Evolutionary conservation across 148 eudicot genomes (phyloP).

Genomic region (Vaccinium corymbosum): DNA sequence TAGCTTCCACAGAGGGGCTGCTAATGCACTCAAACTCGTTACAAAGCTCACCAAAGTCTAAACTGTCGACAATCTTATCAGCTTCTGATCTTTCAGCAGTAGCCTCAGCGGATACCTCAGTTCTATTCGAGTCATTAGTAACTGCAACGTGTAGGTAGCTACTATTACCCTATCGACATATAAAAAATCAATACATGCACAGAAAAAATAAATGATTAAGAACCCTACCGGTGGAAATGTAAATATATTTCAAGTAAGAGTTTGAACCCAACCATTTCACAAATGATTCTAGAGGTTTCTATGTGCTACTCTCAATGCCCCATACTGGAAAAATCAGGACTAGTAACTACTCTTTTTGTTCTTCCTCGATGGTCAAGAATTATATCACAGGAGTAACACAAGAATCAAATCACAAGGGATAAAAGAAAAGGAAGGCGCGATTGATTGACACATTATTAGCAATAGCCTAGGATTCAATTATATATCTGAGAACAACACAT

Average conservation of each 20-base stretch:
- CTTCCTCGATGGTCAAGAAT: background rate
- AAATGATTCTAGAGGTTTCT: background rate
- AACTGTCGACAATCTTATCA: slow-evolving; percentile 71
- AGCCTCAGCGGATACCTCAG: slow-evolving; percentile 29
- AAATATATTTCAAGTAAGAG: background rate
- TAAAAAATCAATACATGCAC: background rate
- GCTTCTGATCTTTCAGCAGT: slow-evolving; percentile 42
- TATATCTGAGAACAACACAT: background rate
- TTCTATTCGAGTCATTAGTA: slow-evolving; percentile 52
- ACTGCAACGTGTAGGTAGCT: slow-evolving; percentile 34
- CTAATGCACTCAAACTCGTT: slow-evolving; percentile 93
- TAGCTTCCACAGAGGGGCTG: slow-evolving; percentile 87
- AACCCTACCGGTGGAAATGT: background rate
- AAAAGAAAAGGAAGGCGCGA: background rate
- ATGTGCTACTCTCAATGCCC: no score
- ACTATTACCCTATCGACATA: background rate
- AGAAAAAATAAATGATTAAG: background rate
- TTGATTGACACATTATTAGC: background rate
- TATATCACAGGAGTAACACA: background rate
- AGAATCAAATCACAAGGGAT: background rate
- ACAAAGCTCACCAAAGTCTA: slow-evolving; percentile 89
- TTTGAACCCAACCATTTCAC: background rate
- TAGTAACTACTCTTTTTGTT: background rate
- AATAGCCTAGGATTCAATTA: background rate
- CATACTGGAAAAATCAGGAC: background rate